Evolutionary conservation across 345 rosid genomes (phyloP), one percentile per base, ranked within the genome.

Genomic region (Bruguiera sexangula): DNA sequence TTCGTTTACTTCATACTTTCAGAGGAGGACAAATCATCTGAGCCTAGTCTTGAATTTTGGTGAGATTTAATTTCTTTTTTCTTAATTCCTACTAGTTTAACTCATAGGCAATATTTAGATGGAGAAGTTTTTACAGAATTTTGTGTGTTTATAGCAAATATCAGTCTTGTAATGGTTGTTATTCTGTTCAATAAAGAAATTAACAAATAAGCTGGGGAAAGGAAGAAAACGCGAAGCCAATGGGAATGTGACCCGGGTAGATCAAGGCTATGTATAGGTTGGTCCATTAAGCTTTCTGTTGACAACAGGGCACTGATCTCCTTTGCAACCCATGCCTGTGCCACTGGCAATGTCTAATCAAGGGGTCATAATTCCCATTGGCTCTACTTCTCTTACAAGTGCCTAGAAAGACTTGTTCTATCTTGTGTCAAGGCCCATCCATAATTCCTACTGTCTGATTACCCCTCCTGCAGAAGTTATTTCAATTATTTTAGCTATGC

Each of bases 21-120:
- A 4, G 80, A 76, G 29, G 80, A 76, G 63, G 80, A 76, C 53
- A 76, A 76, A 63, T 71, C 72, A 51, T 72, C 80, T 19, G 76
- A 76, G 57, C 76, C 80, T 63, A 67, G 75, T 61, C 69, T 76
- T 61, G 76, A 76, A 62, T 76, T 61, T 63, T 76, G 80, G 80
- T 76, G 71, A 6, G 20, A 24, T 63, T 15, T 46, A 7, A 16
- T 65, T 62, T 55, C 37, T 3, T 7, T 69, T 2, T 43, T 31
- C 11, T 24, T 16, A 30, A 48, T 51, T 21, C 9, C 39, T 16
- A 34, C 21, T 32, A 43, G 22, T 24, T 52, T 53, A 39, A 6
- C n/a, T 54, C 1, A 3, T 10, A 1, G 43, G 27, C 32, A 67
- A 27, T 26, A 21, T 26, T n/a, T 61, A 6, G 19, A 37, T 2